Evolutionary conservation across 179 eudicot species (phyloP), one percentile per base, ranked within the genome.

Genomic region (Vitellaria paradoxa): DNA sequence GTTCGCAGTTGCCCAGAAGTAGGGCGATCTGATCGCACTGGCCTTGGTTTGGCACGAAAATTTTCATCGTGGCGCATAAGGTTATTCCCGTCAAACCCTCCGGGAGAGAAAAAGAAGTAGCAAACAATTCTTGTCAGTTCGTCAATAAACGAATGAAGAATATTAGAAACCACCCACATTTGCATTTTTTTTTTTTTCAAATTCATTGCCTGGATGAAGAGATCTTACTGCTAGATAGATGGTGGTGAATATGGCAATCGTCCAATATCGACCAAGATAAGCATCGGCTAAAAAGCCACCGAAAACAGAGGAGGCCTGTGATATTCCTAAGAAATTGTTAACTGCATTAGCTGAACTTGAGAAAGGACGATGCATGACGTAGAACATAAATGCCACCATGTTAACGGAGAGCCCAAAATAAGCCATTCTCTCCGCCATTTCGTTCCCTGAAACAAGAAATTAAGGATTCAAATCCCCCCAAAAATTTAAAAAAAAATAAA

Each of bases 251-350:
- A 94, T 91, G 30, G 98, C 97, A 59, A 92, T 92, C 7, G 98
- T 94, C 98, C 95, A 94, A 70, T 90, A 94, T 76, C 98, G 90
- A 71, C 97, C 97, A 14, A 94, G 98, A 82, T 89, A 94, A 2
- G 98, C 97, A 79, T 94, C 98, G 9, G 98, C 98, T 7, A 94
- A 59, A 65, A 94, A 94, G 66, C 98, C 98, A 37, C 98, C 97
- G 20, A 94, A 79, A 37, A 92, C 96, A 8, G 97, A 94, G 23
- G 97, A 92, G 6, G 89, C 93, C 65, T 92, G 97, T 76, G 98
- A 94, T 79, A 92, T 94, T 61, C 98, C 98, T 68, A 94, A 86
- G 81, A 94, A 93, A 74, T 78, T 93, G 77, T 92, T 93, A 7
- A 92, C 97, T 6, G 97, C 90, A 78, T 89, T 89, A 30, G 98